Conservation (phyloP, 306 rosid species). For the Trifolium repens region DNA sequence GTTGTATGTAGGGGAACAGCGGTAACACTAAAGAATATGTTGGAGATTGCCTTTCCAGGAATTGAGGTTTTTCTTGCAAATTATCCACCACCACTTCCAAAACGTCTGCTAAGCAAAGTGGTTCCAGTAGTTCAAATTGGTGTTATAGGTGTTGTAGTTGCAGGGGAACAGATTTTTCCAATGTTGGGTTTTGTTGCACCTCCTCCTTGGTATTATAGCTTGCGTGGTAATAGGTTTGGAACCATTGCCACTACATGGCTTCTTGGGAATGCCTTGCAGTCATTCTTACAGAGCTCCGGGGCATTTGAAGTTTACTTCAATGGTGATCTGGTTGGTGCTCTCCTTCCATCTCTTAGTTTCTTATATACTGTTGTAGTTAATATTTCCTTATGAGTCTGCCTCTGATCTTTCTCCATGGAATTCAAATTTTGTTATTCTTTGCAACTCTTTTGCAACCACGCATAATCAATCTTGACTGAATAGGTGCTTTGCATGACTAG, state of each 20-base stretch:
- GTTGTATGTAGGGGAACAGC: constrained; percentile 69
- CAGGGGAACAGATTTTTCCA: constrained; percentile 76
- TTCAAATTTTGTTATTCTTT: constrained; percentile 23
- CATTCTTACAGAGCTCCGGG: constrained; percentile 84
- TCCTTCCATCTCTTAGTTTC: constrained; percentile 13
- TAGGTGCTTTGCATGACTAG: constrained; percentile 8
- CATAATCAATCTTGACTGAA: background rate
- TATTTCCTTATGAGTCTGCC: background rate
- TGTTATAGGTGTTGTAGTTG: constrained; percentile 64
- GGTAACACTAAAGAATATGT: constrained; percentile 67
- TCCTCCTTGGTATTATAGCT: constrained; percentile 72
- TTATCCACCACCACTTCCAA: constrained; percentile 71
- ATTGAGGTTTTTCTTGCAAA: constrained; percentile 65
- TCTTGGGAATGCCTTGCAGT: constrained; percentile 77
- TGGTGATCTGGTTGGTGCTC: constrained; percentile 72
- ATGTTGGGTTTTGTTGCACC: constrained; percentile 66
- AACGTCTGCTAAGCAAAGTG: constrained; percentile 71
- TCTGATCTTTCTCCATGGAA: constrained; percentile 2
- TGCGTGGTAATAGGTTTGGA: constrained; percentile 79
- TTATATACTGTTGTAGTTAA: background rate
- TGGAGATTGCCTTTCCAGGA: constrained; percentile 70
- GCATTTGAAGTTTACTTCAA: constrained; percentile 84
- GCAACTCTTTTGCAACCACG: constrained; percentile 13
- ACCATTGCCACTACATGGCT: constrained; percentile 81
- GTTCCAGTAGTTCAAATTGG: constrained; percentile 76